These are phyloP conservation scores for Ustilaginoidea virens DNA, from an alignment of 2,329 filamentous ascomycete genomes.

Conservation along the genomic window DNA sequence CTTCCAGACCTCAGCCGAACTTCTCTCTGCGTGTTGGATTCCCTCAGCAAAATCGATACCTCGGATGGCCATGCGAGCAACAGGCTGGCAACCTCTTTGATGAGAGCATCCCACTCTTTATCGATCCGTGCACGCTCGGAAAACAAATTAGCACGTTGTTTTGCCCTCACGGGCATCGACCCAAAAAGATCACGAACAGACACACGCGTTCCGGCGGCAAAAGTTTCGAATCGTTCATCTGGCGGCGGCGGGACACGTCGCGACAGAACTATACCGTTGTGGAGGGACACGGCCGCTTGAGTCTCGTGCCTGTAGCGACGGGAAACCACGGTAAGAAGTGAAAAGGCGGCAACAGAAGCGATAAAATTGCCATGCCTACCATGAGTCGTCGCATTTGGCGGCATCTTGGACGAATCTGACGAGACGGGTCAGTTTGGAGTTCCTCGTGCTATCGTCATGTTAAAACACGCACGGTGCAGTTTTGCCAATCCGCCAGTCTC, in stretches of 20 bases:
- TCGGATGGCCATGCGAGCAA: slow-evolving; percentile 52
- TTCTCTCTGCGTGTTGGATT: slow-evolving; percentile 24
- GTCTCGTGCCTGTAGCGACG: slow-evolving; percentile 44
- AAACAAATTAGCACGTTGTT: slow-evolving; percentile 49
- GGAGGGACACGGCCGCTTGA: slow-evolving; percentile 51
- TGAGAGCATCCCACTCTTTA: slow-evolving; percentile 51
- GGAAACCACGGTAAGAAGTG: slow-evolving; percentile 63
- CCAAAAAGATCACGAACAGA: slow-evolving; percentile 73
- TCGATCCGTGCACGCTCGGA: slow-evolving; percentile 33
- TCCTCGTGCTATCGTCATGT: not conserved
- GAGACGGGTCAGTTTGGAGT: not conserved
- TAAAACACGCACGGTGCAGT: slow-evolving; percentile 46
- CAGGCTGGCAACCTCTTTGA: slow-evolving; percentile 42
- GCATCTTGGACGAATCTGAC: slow-evolving; percentile 68
- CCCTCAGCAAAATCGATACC: slow-evolving; percentile 42
- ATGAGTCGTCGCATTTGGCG: slow-evolving; percentile 30
- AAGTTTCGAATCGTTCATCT: slow-evolving; percentile 38
- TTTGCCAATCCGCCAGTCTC: slow-evolving; percentile 55
- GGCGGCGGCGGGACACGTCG: slow-evolving; percentile 46
- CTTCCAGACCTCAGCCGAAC: slow-evolving; percentile 19
- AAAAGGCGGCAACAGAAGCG: slow-evolving; percentile 59
- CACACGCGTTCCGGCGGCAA: slow-evolving; percentile 58
- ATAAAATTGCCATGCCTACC: slow-evolving; percentile 63
- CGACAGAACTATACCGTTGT: slow-evolving; percentile 50
- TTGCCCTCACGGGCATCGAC: slow-evolving; percentile 78